Conservation (phyloP, 306 rosid genomes). For the Hippophae tibetana region DNA sequence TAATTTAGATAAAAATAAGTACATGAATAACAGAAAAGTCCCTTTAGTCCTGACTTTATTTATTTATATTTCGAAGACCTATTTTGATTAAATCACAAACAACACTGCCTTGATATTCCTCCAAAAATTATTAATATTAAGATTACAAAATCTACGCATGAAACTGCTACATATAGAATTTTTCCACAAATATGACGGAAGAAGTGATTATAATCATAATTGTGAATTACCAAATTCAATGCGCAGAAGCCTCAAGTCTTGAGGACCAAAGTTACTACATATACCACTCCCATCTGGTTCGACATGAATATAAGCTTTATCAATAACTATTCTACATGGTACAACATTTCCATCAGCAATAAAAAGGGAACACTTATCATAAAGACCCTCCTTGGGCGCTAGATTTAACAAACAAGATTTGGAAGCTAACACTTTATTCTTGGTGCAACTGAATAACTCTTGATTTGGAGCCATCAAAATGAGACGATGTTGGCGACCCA, state of each 20-base stretch:
- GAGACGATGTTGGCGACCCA: slow-evolving; percentile 77
- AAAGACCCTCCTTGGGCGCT: slow-evolving; percentile 86
- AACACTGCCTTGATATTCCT: too few relatives aligned
- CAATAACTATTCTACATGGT: slow-evolving; percentile 64
- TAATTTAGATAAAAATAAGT: too few relatives aligned
- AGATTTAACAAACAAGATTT: slow-evolving; percentile 63
- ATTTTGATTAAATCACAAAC: too few relatives aligned
- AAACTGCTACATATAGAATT: too few relatives aligned
- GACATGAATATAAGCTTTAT: slow-evolving; percentile 47
- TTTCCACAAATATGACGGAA: too few relatives aligned
- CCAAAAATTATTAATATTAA: too few relatives aligned
- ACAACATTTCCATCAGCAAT: slow-evolving; percentile 29
- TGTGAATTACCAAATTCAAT: slow-evolving; percentile 63
- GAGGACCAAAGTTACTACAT: slow-evolving; percentile 31
- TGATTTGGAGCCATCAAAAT: slow-evolving; percentile 37
- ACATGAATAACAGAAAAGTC: too few relatives aligned
- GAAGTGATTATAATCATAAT: slow-evolving; percentile 32
- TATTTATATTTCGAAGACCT: too few relatives aligned
- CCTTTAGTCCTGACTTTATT: too few relatives aligned
- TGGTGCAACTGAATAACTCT: slow-evolving; percentile 33
- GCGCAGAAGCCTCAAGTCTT: slow-evolving; percentile 35
- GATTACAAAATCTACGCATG: too few relatives aligned
- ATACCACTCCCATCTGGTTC: slow-evolving; percentile 40
- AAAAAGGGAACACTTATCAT: slow-evolving; percentile 45
- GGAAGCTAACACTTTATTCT: slow-evolving; percentile 46